Base-by-base conservation (phyloP, 202 grass and related monocot species). In the Setaria italica region DNA sequence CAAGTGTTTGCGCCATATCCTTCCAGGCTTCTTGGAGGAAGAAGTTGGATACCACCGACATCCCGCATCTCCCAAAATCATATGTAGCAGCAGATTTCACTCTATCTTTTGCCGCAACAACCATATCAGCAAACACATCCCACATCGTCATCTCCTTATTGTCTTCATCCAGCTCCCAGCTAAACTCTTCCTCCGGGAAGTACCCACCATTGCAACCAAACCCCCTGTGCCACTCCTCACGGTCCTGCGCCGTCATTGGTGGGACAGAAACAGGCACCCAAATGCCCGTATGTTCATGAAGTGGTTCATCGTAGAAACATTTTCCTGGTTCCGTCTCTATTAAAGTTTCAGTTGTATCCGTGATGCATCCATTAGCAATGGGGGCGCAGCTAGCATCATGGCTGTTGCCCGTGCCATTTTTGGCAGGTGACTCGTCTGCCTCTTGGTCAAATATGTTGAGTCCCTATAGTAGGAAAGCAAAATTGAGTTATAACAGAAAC, bases 241-340 rank as follows among this genome's bases (percentile, higher is more conserved):
- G 86, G 8, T 87, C 74, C 29, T 78, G 76, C 19, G 86, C 82
- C 11, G 85, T 88, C 94, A 95, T 91, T 19, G 89, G 94, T 0
- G 91, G 91, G 20, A 91, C 89, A 64, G 94, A 96, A 53, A 96
- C 91, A 85, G 94, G 94, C 82, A 93, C 90, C 94, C 91, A 96
- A 51, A 89, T 88, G 58, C 94, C 91, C 1, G 91, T 93, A 70
- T 96, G 87, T 73, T 96, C 94, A 54, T 88, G 84, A 60, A 90
- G 81, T 4, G 84, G 90, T 2, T 89, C 77, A 50, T 80, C 72
- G 50, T 88, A 88, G 77, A 83, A 91, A 21, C 86, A 84, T 33
- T 82, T 81, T 34, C 54, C 88, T 45, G 42, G 16, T 72, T 88
- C 81, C 12, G 50, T 72, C 32, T 74, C 82, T 62, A 49, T 19